Base-by-base conservation (phyloP, 495 filamentous ascomycete genomes). In the Hypoxylon perforatum region DNA sequence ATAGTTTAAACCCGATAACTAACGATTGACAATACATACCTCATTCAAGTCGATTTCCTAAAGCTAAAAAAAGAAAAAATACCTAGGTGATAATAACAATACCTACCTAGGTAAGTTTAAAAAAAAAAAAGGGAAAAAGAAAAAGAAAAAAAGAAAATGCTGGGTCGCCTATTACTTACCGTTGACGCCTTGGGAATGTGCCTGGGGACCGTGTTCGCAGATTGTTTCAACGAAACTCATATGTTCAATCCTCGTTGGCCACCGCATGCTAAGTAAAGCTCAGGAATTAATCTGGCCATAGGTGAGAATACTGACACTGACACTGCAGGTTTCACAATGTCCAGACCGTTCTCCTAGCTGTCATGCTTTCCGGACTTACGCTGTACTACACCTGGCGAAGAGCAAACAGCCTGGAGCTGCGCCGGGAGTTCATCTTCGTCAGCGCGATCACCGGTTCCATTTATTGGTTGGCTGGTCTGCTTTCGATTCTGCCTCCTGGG, bases 201-300 rank as follows among this genome's bases (percentile, higher is more conserved):
- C 21, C 11, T 83, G n/a, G 82, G 79, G 18, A 61, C 77, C 8
- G 78, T 72, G 35, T 17, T 78, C 2, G 82, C 80, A 23, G 85
- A 87, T 69, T 69, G 66, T 18, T 82, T 76, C 61, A 83, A 78
- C 71, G 59, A 80, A 57, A 84, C 83, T 1, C 85, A 87, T 70
- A 77, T 87, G 58, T 78, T 80, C 47, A 87, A 87, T 63, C 80
- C 83, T 12, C 75, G 77, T 48, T 87, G 85, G 84, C 75, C 78
- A 8, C 85, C 85, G 0, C 85, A 87, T 69, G 85, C 85, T 21
- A 81, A 80, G 80, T 79, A 11, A 36, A 72, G 7, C 30, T 67
- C 22, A 17, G 11, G 30, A 44, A 15, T 44, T 44, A 8, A 15
- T n/a, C 15, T 4, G 12, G 38, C 38, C 17, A 41, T 4, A 41